These are phyloP conservation scores for Aquilaria malaccensis DNA, from an alignment of 345 rosid genomes.

Conservation along the genomic window DNA sequence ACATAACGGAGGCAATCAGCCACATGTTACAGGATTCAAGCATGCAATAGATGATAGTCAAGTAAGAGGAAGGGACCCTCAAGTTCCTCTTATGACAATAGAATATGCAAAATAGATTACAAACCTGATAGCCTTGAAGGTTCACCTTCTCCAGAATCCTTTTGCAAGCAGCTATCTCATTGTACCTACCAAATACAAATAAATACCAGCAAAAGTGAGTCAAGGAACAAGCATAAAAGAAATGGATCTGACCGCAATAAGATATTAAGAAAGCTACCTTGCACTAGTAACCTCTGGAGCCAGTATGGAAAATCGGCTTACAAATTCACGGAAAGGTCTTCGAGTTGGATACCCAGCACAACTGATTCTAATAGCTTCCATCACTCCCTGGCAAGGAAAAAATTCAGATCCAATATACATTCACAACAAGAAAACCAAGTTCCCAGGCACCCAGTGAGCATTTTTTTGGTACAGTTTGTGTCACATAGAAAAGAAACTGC, in stretches of 20 bases:
- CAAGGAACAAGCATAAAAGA: constrained; percentile 8
- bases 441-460: constrained; percentile 16
- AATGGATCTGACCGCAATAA: constrained; percentile 1
- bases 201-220: constrained; percentile 12
- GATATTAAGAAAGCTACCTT: constrained; percentile 38
- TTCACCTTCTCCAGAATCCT: constrained; percentile 67
- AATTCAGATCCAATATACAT: constrained; percentile 1
- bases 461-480: background rate
- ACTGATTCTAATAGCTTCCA: constrained; percentile 99
- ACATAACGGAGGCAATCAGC: constrained; percentile 4
- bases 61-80: background rate
- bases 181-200: constrained; percentile 30
- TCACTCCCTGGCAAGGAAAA: constrained; percentile 63
- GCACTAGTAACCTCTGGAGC: constrained; percentile 46
- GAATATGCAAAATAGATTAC: constrained; percentile 2
- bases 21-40: background rate
- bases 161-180: constrained; percentile 76
- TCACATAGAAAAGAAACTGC: background rate
- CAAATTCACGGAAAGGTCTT: constrained; percentile 68
- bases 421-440: constrained; percentile 1
- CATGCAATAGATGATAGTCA: too few relatives aligned
- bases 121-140: constrained; percentile 82
- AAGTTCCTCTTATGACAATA: background rate
- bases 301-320: constrained; percentile 57
- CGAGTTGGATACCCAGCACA: constrained; percentile 98